A percentile compares a stretch with the other conserved stretches of the same genome.
Conservation (phyloP, 2,329 filamentous ascomycete genomes). For the Diplocarpon rosae region DNA sequence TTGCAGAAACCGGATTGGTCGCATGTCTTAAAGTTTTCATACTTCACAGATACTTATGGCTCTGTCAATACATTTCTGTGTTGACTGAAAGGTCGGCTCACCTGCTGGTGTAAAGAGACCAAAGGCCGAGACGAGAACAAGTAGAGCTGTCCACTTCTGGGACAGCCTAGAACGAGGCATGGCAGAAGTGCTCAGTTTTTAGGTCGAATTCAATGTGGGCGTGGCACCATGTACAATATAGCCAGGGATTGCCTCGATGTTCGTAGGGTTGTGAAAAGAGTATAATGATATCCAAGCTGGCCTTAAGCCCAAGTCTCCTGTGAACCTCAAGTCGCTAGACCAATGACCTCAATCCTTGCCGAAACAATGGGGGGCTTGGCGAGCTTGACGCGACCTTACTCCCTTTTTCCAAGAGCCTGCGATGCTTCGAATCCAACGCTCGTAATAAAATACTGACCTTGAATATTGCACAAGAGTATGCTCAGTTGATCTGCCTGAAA, state of each 20-base stretch:
- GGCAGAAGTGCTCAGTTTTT: conserved; percentile 2
- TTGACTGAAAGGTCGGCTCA: conserved; percentile 31
- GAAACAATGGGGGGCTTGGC: neutral
- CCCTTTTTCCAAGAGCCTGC: neutral
- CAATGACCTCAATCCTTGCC: conserved; percentile 7
- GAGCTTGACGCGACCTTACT: neutral
- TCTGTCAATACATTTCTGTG: conserved; percentile 7
- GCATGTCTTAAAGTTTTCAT: conserved; percentile 96
- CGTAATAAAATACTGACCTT: too few species aligned
- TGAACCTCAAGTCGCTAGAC: too few species aligned
- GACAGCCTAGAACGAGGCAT: conserved; percentile 33
- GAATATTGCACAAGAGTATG: too few species aligned
- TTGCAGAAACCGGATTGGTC: conserved; percentile 94
- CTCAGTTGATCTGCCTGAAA: too few species aligned
- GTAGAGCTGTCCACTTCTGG: conserved; percentile 52
- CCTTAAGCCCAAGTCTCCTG: neutral
- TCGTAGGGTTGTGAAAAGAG: neutral
- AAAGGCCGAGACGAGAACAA: conserved; percentile 48
- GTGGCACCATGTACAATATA: conserved; percentile 2
- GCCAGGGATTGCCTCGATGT: conserved; percentile 10
- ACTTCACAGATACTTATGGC: conserved; percentile 67
- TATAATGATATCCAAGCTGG: neutral
- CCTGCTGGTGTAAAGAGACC: conserved; percentile 54
- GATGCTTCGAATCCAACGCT: too few species aligned
- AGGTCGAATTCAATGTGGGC: conserved; percentile 2